Conservation (phyloP, 75 land plant genomes). For the Picea glauca region DNA sequence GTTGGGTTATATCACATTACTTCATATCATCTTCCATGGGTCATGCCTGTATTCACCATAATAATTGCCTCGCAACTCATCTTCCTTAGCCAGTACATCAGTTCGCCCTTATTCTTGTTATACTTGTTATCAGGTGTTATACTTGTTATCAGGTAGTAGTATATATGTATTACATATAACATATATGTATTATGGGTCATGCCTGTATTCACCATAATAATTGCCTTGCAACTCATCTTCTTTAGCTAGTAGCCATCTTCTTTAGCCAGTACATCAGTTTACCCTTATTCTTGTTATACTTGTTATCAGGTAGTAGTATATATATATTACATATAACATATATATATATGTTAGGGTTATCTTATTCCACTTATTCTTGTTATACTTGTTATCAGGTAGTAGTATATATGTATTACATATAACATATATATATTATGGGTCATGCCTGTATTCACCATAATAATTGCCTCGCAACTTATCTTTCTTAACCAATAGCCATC, state of each 20-base stretch:
- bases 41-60: background rate
- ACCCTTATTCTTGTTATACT: background rate
- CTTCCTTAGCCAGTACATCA: background rate
- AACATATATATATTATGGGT: too few relatives aligned
- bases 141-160: too few relatives aligned
- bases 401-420: too few relatives aligned
- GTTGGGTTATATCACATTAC: constrained; percentile 3
- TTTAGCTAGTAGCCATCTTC: background rate
- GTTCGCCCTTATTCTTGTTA: background rate
- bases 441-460: background rate
- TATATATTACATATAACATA: too few relatives aligned
- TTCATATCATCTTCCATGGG: background rate
- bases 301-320: too few relatives aligned
- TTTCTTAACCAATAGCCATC: background rate
- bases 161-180: too few relatives aligned
- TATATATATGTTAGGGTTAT: background rate
- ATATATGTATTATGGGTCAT: too few relatives aligned
- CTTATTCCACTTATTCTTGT: background rate
- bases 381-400: too few relatives aligned
- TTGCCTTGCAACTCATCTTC: background rate
- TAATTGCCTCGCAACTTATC: background rate
- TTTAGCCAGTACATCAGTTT: background rate
- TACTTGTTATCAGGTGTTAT: too few relatives aligned
- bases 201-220: background rate
- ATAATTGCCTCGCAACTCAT: background rate